Percentiles rank a stretch among this genome's conserved stretches.
These are phyloP conservation scores for Apiospora sp. DNA, from an alignment of 2,329 filamentous ascomycete species.

Conservation along the genomic window DNA sequence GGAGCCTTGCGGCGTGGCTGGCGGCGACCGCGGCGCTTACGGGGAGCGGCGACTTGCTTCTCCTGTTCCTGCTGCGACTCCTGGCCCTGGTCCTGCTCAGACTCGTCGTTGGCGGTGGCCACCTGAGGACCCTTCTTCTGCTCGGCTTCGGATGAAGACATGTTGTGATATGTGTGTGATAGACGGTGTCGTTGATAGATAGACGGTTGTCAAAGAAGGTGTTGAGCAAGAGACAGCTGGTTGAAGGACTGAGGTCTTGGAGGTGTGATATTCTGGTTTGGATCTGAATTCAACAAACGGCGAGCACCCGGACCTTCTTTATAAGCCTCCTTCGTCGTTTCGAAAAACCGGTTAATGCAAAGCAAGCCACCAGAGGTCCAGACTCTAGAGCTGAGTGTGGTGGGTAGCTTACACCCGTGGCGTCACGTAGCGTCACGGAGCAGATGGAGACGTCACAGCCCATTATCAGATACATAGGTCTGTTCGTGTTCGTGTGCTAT, in stretches of 20 bases:
- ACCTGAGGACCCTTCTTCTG: slow-evolving; percentile 12
- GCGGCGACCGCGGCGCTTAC: slow-evolving; percentile 22
- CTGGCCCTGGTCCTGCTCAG: slow-evolving; percentile 5
- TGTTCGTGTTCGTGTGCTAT: slow-evolving; percentile 1
- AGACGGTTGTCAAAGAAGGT: background rate
- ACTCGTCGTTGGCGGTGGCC: slow-evolving; percentile 18
- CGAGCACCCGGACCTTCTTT: slow-evolving; percentile 8
- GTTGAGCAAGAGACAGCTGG: background rate
- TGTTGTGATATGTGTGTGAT: slow-evolving; percentile 16
- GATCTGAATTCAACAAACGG: background rate
- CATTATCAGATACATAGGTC: slow-evolving; percentile 18
- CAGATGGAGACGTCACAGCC: slow-evolving; percentile 19
- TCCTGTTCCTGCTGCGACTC: slow-evolving; percentile 22
- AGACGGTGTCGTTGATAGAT: background rate
- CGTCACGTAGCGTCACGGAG: slow-evolving; percentile 17
- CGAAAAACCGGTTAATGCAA: slow-evolving; percentile 19
- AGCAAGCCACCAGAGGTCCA: slow-evolving; percentile 9
- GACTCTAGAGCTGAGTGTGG: background rate
- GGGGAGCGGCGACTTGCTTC: slow-evolving; percentile 8
- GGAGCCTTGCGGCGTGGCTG: slow-evolving; percentile 8
- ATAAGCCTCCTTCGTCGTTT: slow-evolving; percentile 13
- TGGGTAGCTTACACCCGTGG: slow-evolving; percentile 12
- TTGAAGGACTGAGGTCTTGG: background rate
- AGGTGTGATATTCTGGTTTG: background rate
- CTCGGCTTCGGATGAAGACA: slow-evolving; percentile 23